Base-by-base conservation (phyloP, 805 yeast genomes). In the Ogataea pini region DNA sequence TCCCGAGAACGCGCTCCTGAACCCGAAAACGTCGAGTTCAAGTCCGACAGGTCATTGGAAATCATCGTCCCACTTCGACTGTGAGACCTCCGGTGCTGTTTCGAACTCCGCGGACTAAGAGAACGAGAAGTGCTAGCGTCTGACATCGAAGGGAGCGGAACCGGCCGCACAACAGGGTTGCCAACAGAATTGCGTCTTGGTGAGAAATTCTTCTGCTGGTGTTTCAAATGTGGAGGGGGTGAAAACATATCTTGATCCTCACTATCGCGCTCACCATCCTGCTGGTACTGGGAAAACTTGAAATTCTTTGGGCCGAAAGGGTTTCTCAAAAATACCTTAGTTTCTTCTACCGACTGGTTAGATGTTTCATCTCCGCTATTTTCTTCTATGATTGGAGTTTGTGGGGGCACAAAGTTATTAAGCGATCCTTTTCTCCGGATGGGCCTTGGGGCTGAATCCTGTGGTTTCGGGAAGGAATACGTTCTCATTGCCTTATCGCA, bases 331-430 rank as follows among this genome's bases (percentile, higher is more conserved):
- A 36, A 28, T 3, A 18, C 8, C 27, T 3, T 18, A 8, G 42
- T 24, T 45, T 12, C 41, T 17, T 16, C 25, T 39, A 3, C n/a
- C 1, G 42, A 10, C 19, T 17, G n/a, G 10, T 16, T 27, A 7
- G 37, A 7, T 3, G n/a, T 20, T 9, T 18, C 37, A 3, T 34
- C 22, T 10, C n/a, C 14, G n/a, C n/a, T 17, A 19, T 22, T 22
- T 12, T 49, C 56, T 38, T 46, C 51, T 14, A 55, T 55, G 4
- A 50, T 49, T 7, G 56, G 56, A 1, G 54, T 38, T 29, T 46
- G 36, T 4, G 58, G 52, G 2, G 45, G 22, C 17, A 36, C 17
- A 12, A 39, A n/a, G 20, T 37, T 36, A 22, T 43, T 50, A 7
- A 38, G 17, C n/a, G 50, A 48, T 17, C 39, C 40, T 47, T 43